Evolutionary conservation across 805 yeast species (phyloP), one percentile per base, ranked within the genome.

Genomic region (Dipodascopsis tothii): DNA sequence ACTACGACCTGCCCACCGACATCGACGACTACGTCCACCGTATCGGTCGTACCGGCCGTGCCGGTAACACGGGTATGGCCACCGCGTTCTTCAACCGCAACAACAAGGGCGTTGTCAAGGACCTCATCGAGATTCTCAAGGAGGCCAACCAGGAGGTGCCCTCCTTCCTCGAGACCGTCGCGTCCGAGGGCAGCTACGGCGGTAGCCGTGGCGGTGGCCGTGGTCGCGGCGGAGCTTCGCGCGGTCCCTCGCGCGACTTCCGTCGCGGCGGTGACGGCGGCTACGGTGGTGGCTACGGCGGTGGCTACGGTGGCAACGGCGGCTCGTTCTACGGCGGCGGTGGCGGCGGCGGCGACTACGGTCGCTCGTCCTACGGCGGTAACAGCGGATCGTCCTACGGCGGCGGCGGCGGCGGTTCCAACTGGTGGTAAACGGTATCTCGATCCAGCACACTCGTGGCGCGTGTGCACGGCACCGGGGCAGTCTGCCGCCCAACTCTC

Each of bases 21-120:
- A 84, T 92, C 61, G 98, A 92, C 68, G 98, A 92, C 70, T 92
- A 92, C 65, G 98, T 92, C 48, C 98, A 92, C 74, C 84, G 98
- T 74, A 92, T 92, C 65, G 98, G 98, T 78, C 90, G 98, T 80
- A 92, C 99, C 63, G 99, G 98, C 71, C 92, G 99, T 80, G 99
- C 99, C 61, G 98, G 98, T 77, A 92, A 92, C 73, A 80, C 83
- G 51, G 99, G 99, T 84, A 75, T 84, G 59, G 96, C 99, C 55
- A 88, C 96, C 56, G 95, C 99, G 40, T 92, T 92, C 74, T 85
- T 92, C 72, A 92, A 92, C 82, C 84, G 97, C 72, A 83, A 82
- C 66, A 92, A 87, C 78, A 78, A 75, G 63, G 87, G 87, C 63
- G 75, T 94, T 60, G 90, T 78, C 56, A 84, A 84, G 67, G 96